phyloP scores from a whole-genome alignment of 1,139 yeast genomes.

The Yamadazyma conglobata region DNA sequence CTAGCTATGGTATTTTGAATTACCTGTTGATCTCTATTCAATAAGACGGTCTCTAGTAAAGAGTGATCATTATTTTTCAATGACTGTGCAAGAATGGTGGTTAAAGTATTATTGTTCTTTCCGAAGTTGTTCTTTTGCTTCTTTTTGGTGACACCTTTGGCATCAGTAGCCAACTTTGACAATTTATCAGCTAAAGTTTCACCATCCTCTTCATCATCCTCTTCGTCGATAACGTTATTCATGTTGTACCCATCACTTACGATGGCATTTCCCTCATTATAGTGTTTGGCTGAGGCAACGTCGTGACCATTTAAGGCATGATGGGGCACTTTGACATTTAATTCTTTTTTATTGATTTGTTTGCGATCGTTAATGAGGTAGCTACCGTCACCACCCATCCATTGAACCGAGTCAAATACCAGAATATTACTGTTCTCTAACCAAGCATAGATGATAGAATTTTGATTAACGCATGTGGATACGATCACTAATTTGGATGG shows the following conservation, averaged over 20 bases:
- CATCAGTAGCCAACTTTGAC: constrained; percentile 37
- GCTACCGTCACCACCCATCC: constrained; percentile 42
- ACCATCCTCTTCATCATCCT: constrained; percentile 31
- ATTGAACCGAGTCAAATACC: constrained; percentile 56
- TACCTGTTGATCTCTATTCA: constrained; percentile 68
- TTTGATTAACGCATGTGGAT: constrained; percentile 36
- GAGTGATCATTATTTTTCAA: constrained; percentile 69
- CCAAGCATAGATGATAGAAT: constrained; percentile 57
- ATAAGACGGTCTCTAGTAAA: constrained; percentile 74
- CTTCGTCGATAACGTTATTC: constrained; percentile 46
- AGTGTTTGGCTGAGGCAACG: constrained; percentile 64
- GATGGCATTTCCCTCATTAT: constrained; percentile 67
- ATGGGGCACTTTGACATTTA: constrained; percentile 32
- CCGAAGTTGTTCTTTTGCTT: constrained; percentile 22
- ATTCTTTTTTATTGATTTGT: constrained; percentile 39
- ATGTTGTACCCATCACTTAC: constrained; percentile 65
- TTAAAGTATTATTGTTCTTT: constrained; percentile 46
- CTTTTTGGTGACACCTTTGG: constrained; percentile 24
- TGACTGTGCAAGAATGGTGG: constrained; percentile 68
- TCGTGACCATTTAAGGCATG: constrained; percentile 58
- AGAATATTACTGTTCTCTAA: constrained; percentile 67
- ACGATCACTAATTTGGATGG: constrained; percentile 40
- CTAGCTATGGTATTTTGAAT: constrained; percentile 70
- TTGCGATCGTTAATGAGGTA: constrained; percentile 22
- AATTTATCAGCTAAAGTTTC: constrained; percentile 60